Evolutionary conservation across 371 early-diverging fungal species (phyloP), one percentile per base, ranked within the genome.

Genomic region (Saksenaea vasiformis): DNA sequence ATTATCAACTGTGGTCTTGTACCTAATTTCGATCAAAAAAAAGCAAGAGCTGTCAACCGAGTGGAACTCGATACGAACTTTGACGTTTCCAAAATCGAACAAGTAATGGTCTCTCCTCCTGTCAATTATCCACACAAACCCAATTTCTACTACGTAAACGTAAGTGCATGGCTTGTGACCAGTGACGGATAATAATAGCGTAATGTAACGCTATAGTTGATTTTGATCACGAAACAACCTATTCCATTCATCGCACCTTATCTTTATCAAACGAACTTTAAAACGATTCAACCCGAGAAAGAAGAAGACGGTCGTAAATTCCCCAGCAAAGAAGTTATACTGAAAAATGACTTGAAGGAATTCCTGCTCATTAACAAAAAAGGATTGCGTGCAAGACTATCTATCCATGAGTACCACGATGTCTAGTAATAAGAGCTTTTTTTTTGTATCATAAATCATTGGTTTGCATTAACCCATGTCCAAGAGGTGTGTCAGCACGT

Each of bases 81-180:
- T 65, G 86, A 86, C 62, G 72, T 88, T 51, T 72, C 68, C 26
- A 79, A 82, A 55, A 64, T 84, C 19, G 77, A 83, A 41, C 86
- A 88, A 72, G 83, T 88, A 60, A 86, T 88, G 88, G 85, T 86
- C 2, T 88, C 88, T 9, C 80, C 85, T 14, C 72, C 83, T 5
- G 53, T 77, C 19, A 58, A 70, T 11, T 88, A 85, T 67, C 86
- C 85, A 1, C 80, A 85, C 68, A 84, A 84, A 58, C 73, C 70
- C 17, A 64, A 79, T 56, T 85, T 81, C 68, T 73, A 71, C 56
- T 88, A 86, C 64, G 85, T 85, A 17, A 80, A 88, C 68, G 88
- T 87, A 82, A 72, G 73, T 10, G n/a, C 13, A 34, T 56, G n/a
- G 19, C 31, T 14, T 43, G 36, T 43, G 38, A n/a, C 7, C n/a